Base-by-base conservation (phyloP, 169 alveolate species). In the Theileria parva region DNA sequence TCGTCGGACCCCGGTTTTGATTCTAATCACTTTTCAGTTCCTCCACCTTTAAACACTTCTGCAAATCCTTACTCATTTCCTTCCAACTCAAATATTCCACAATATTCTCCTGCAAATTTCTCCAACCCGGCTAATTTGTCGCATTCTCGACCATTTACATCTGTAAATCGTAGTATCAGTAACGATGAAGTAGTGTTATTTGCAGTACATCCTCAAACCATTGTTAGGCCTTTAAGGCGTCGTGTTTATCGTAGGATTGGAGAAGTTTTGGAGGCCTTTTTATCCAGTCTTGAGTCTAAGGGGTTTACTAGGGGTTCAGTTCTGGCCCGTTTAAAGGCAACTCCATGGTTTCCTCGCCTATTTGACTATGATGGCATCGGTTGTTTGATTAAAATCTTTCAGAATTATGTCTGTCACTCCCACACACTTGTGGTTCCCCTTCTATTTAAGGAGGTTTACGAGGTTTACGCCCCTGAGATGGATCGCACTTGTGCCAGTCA, bases 381-480 rank as follows among this genome's bases (percentile, higher is more conserved):
- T 44, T 53, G 70, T 12, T 19, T 76, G 74, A 61, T 76, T 15
- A 83, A 83, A 59, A 57, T 83, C 27, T 83, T 83, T 68, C 75
- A 83, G 89, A 44, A 68, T 15, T 83, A 83, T 73, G 15, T 83
- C 64, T 72, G 72, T 51, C 85, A 74, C 12, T 83, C 86, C n/a
- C 86, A 83, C 77, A 79, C 69, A 0, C 37, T 83, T 50, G 89
- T 78, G 37, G 86, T 83, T 21, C 89, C 89, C 19, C 75, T 78
- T 19, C 67, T 61, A 19, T 83, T 83, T 53, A 67, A 57, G 57
- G 89, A 83, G 27, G 85, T 83, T 0, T 83, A 83, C 48, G 89
- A 83, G 28, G 85, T 80, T 6, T 83, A 60, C 53, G 44, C 75
- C 25, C 65, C 63, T 21, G 89, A 83, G 30, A 83, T 83, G 32